Percentiles rank a stretch among this genome's conserved stretches.
Conservation (phyloP, 2,329 filamentous ascomycete genomes). For the Geosmithia putterillii region DNA sequence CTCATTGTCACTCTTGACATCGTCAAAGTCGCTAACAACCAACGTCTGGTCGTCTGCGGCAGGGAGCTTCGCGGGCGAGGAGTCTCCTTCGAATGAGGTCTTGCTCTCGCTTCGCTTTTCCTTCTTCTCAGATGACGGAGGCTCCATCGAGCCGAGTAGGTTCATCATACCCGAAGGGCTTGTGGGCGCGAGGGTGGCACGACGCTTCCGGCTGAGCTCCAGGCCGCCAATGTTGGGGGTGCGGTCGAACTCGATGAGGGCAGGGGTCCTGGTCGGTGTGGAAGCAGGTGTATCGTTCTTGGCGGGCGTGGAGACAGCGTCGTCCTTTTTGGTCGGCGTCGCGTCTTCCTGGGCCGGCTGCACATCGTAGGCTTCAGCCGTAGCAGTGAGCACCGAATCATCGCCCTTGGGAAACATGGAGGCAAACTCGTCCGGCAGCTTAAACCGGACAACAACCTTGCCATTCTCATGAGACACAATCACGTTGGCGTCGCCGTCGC, state of each 20-base stretch:
- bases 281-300: neutral
- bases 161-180: neutral
- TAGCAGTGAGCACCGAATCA: slow-evolving; percentile 4
- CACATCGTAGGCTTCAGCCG: neutral
- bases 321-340: neutral
- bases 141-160: neutral
- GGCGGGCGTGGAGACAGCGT: no score
- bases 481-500: slow-evolving; percentile 17
- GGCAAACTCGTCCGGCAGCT: slow-evolving; percentile 18
- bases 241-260: neutral
- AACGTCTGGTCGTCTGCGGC: slow-evolving; percentile 2
- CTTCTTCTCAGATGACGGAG: no score
- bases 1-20: no score
- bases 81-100: no score
- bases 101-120: no score
- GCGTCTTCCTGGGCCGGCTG: neutral
- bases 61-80: neutral
- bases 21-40: slow-evolving; percentile 3
- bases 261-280: neutral
- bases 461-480: slow-evolving; percentile 13
- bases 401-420: slow-evolving; percentile 16
- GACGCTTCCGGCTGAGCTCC: neutral
- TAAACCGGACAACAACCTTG: slow-evolving; percentile 23
- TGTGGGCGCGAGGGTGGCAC: neutral
- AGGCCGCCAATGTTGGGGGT: neutral